Base-by-base conservation (phyloP, 73 alveolate species). In the Symbiodinium natans region DNA sequence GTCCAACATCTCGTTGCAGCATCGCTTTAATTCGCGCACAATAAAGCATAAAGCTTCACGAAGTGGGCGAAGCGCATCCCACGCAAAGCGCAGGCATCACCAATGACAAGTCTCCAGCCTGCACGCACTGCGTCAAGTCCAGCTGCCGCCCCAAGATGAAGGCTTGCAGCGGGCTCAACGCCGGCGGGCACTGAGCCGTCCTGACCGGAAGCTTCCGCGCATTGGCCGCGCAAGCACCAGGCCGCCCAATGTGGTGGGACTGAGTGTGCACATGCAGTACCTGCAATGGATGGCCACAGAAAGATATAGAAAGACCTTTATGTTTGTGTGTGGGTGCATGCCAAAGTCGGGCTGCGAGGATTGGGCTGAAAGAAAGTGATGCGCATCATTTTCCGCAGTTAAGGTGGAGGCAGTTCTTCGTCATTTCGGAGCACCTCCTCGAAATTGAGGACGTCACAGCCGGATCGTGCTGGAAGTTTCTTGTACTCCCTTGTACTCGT, bases 331-430 rank as follows among this genome's bases (percentile, higher is more conserved):
- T n/a, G n/a, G n/a, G n/a, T n/a, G n/a, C n/a, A n/a, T n/a, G n/a
- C n/a, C n/a, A n/a, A n/a, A n/a, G n/a, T n/a, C n/a, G n/a, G n/a
- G n/a, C n/a, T n/a, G n/a, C n/a, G n/a, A n/a, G n/a, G n/a, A n/a
- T n/a, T n/a, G n/a, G n/a, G n/a, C n/a, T n/a, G n/a, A n/a, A n/a
- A n/a, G n/a, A n/a, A n/a, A n/a, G n/a, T n/a, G n/a, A n/a, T n/a
- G n/a, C n/a, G n/a, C n/a, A n/a, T n/a, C n/a, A n/a, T n/a, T n/a
- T n/a, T n/a, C n/a, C n/a, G n/a, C n/a, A n/a, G n/a, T n/a, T n/a
- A n/a, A 63, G 80, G 80, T 92, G 98, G 98, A 71, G 98, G 41
- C 98, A 92, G 41, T 42, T 71, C 98, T 92, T 92, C n/a, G 98
- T 92, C 59, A 92, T 92, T 34, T 71, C 88, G 5, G 98, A 92